A percentile compares a stretch with the other conserved stretches of the same genome.
Evolutionary conservation across 805 yeast genomes (phyloP).

Genomic region (Deakozyma indianensis): DNA sequence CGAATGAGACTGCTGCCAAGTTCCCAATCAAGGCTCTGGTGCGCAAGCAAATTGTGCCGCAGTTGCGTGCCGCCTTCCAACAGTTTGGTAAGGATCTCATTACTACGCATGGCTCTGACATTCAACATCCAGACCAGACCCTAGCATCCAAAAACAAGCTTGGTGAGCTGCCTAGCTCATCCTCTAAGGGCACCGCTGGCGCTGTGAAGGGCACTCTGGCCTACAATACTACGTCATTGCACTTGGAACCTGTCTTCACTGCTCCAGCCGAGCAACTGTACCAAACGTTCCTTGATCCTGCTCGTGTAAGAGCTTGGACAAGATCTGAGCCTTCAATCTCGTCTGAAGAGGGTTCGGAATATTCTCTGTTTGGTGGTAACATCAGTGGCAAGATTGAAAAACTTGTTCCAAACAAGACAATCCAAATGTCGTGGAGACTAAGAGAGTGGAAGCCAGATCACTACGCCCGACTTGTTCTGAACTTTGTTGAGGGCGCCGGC

Average conservation of each 20-base stretch:
- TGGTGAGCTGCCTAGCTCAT: constrained; percentile 6
- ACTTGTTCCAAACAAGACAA: constrained; percentile 41
- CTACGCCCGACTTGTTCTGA: constrained; percentile 52
- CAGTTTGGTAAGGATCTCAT: constrained; percentile 71
- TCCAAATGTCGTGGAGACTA: constrained; percentile 76
- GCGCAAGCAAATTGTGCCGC: constrained; percentile 49
- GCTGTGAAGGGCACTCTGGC: constrained; percentile 25
- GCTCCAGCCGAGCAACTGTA: constrained; percentile 81
- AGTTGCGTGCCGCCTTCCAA: constrained; percentile 44
- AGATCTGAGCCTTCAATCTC: constrained; percentile 52
- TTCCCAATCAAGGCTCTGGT: constrained; percentile 35
- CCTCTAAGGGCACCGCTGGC: constrained; percentile 9
- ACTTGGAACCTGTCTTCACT: constrained; percentile 66
- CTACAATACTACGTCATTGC: constrained; percentile 69
- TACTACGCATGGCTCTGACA: constrained; percentile 61
- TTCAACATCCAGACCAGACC: constrained; percentile 48
- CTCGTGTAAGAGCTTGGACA: constrained; percentile 82
- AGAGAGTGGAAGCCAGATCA: constrained; percentile 82
- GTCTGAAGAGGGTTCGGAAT: constrained; percentile 45
- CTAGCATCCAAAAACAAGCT: constrained; percentile 6
- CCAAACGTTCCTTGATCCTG: constrained; percentile 59
- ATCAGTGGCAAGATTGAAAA: constrained; percentile 55
- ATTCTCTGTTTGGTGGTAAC: constrained; percentile 75
- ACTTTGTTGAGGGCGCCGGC: constrained; percentile 60
- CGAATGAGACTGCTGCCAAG: constrained; percentile 32